Conservation (phyloP, 805 yeast genomes). For the Wickerhamiella allomyrinae region DNA sequence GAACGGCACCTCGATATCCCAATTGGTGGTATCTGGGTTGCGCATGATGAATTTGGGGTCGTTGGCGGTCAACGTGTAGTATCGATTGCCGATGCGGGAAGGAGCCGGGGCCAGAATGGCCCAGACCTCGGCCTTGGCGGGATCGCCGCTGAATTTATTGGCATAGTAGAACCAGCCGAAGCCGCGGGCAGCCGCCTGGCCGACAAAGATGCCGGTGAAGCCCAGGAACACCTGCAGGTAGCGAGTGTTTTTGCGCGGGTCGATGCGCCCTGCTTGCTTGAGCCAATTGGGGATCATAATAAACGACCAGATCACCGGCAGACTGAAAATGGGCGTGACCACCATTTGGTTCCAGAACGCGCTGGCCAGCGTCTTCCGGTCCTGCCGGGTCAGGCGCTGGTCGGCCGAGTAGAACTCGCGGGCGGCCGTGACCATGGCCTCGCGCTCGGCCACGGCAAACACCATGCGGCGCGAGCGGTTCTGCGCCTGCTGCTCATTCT, state of each 20-base stretch:
- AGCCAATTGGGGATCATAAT: conserved; percentile 13
- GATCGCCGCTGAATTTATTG: background rate
- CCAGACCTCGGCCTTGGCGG: conserved; percentile 9
- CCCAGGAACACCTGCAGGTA: conserved; percentile 14
- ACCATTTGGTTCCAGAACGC: conserved; percentile 12
- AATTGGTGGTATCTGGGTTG: conserved; percentile 15
- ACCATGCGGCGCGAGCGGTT: background rate
- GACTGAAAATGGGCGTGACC: conserved; percentile 13
- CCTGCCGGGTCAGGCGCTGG: conserved; percentile 8
- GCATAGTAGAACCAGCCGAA: conserved; percentile 7
- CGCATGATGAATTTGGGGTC: conserved; percentile 12
- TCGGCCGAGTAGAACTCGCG: conserved; percentile 14
- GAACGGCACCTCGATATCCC: conserved; percentile 15
- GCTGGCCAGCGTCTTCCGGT: conserved; percentile 10
- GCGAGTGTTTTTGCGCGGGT: conserved; percentile 7
- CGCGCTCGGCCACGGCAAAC: background rate
- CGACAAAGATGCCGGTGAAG: conserved; percentile 15
- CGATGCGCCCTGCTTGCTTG: conserved; percentile 7
- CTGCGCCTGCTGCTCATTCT: no score
- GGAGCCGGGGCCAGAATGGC: conserved; percentile 11
- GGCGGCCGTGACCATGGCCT: conserved; percentile 7
- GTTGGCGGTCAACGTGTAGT: conserved; percentile 13
- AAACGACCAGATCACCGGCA: conserved; percentile 13
- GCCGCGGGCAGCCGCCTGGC: conserved; percentile 10
- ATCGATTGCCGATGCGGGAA: conserved; percentile 17